Evolutionary conservation across 2,329 filamentous ascomycete species (phyloP), one percentile per base, ranked within the genome.

Genomic region (Ascochyta pisi): DNA sequence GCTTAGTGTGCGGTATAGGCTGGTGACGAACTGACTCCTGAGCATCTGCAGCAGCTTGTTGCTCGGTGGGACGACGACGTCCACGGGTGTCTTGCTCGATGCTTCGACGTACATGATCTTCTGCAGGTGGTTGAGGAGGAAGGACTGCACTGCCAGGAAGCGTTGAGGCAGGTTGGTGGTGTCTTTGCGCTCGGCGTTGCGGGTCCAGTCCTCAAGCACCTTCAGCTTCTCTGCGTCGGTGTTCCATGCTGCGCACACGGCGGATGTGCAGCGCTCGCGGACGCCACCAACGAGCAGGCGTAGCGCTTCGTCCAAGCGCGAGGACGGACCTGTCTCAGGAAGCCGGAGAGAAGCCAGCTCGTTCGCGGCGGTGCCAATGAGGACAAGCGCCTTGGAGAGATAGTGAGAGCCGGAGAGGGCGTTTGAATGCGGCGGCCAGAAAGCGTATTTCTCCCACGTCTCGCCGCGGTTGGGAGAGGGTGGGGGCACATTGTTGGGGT

Each of bases 81-180:
- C 89, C 12, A 91, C 86, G 5, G 88, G 84, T 8, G 89, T 83
- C 74, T 91, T 92, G 40, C 83, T 85, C 80, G 88, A 89, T 22
- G 91, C 91, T 63, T 97, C 94, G 39, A 99, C 88, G 73, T 97
- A 99, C 26, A 97, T 82, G 50, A 98, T 96, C 79, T 94, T 96
- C 76, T 99, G 95, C 86, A 98, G 90, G 50, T 93, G 92, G 1
- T 82, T 83, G 19, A 99, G 81, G 12, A 99, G 82, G 6, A 89
- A 85, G 50, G 88, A 89, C 70, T 98, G 93, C 69, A 96, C 96
- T 0, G 90, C 86, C 15, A 91, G 83, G 75, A 99, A 97, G 50
- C 89, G 87, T 2, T 87, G 84, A 0, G 96, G 95, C 89, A 99
- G 94, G 61, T 89, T 89, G 0, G 96, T 99, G 42, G 97, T 83